Percentiles rank a stretch among this genome's conserved stretches.
Evolutionary conservation across 2,329 filamentous ascomycete genomes (phyloP).

Genomic region (Aspergillus pseudoglaucus): DNA sequence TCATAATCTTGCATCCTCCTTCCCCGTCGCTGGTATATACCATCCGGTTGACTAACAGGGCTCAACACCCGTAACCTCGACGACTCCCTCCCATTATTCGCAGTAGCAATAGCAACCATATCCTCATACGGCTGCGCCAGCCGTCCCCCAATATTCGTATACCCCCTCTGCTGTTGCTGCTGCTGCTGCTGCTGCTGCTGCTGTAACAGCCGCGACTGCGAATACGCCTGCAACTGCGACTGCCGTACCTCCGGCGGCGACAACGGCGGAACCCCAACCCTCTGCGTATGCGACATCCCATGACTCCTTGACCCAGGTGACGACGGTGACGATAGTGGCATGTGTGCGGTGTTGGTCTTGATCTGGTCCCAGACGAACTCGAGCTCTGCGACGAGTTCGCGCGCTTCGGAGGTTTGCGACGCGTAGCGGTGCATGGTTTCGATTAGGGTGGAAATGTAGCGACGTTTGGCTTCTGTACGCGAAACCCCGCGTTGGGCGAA

Average conservation of each 20-base stretch:
- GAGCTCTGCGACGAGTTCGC: slow-evolving; percentile 84
- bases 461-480: slow-evolving; percentile 85
- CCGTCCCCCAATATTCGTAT: slow-evolving; percentile 31
- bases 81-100: background rate
- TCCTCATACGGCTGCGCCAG: slow-evolving; percentile 35
- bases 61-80: slow-evolving; percentile 65
- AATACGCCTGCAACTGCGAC: slow-evolving; percentile 15
- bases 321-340: slow-evolving; percentile 52
- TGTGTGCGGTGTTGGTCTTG: slow-evolving; percentile 67
- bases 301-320: slow-evolving; percentile 16
- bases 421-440: slow-evolving; percentile 96
- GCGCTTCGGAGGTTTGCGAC: slow-evolving; percentile 69
- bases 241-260: slow-evolving; percentile 11
- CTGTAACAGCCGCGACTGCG: slow-evolving; percentile 15
- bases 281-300: background rate
- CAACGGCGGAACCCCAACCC: slow-evolving; percentile 22
- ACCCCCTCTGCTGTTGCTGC: slow-evolving; percentile 13
- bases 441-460: slow-evolving; percentile 89
- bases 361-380: slow-evolving; percentile 99
- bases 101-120: slow-evolving; percentile 43
- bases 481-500: slow-evolving; percentile 75
- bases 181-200: background rate
- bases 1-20: slow-evolving; percentile 42
- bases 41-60: slow-evolving; percentile 79
- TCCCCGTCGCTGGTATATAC: slow-evolving; percentile 43